Evolutionary conservation across 306 rosid species (phyloP), one percentile per base, ranked within the genome.

Genomic region (Trichosanthes truncata): DNA sequence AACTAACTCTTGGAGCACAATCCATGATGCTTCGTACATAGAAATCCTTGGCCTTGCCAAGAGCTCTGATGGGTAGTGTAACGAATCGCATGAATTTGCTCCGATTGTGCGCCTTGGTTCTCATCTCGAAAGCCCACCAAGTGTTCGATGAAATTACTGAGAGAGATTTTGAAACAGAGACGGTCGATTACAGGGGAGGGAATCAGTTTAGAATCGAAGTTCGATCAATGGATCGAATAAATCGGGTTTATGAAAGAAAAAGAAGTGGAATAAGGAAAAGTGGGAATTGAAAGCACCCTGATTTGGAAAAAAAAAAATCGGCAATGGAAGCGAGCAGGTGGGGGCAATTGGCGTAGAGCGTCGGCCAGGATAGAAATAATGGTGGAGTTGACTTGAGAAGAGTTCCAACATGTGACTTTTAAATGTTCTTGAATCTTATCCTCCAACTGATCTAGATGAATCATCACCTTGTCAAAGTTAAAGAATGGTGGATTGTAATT

Each of bases 1-100:
- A 79, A 17, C 51, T 82, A 48, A 87, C 57, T 33, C 12, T 84
- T 9, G 81, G n/a, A 0, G 91, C 90, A 25, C 95, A 91, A 55
- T 74, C 56, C 0, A 89, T 87, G 55, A 91, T 86, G 87, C 89
- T 87, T 53, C 86, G 69, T 4, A 91, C 88, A 80, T 91, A 91
- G 14, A 86, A 74, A 81, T 91, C 95, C 53, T 60, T 86, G 17
- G 95, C 92, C 82, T 82, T 89, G 0, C 88, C 85, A 23, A 91
- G 52, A 21, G 78, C 83, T 80, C 89, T 84, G 4, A 91, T 25
- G 7, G 95, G 95, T 31, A 87, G 59, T 0, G 84, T 87, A 12
- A 91, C 84, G 73, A 91, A 21, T 80, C 90, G 51, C 51, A 91
- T 72, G 31, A 91, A 79, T 86, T 82, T 86, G 81, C 57, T 87